Conservation (phyloP, 768 basidiomycete species). For the Tricholoma flavovirens region DNA sequence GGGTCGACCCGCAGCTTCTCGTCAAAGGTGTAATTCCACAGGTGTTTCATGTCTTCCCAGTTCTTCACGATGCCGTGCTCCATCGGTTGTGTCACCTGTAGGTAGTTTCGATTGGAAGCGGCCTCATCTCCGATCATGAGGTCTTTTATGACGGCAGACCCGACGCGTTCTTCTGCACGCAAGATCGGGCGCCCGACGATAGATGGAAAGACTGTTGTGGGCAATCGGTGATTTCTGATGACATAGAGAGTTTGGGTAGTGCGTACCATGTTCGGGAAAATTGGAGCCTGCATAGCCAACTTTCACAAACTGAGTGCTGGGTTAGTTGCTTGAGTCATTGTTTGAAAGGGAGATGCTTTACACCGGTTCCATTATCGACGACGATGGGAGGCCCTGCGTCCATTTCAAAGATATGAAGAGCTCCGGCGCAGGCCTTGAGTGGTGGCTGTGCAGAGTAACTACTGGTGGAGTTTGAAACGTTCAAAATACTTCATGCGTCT, state of each 20-base stretch:
- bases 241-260: neutral
- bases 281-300: constrained; percentile 90
- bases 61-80: constrained; percentile 98
- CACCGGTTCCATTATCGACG: constrained; percentile 87
- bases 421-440: too few species aligned
- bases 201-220: constrained; percentile 79
- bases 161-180: constrained; percentile 93
- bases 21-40: constrained; percentile 98
- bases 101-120: constrained; percentile 86
- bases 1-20: constrained; percentile 92
- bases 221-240: neutral
- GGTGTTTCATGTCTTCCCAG: constrained; percentile 98
- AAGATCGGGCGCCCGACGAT: constrained; percentile 96
- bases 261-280: constrained; percentile 87
- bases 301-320: constrained; percentile 68
- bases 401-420: constrained; percentile 27
- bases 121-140: constrained; percentile 99
- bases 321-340: constrained; percentile 7
- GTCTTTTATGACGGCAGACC: constrained; percentile 83
- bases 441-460: too few species aligned
- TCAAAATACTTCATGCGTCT: too few species aligned
- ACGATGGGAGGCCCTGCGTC: constrained; percentile 56
- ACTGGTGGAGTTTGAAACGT: too few species aligned
- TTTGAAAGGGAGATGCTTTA: constrained; percentile 31
- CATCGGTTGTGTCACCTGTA: constrained; percentile 97